phyloP scores from a whole-genome alignment of 306 rosid genomes.

The Bauhinia variegata region DNA sequence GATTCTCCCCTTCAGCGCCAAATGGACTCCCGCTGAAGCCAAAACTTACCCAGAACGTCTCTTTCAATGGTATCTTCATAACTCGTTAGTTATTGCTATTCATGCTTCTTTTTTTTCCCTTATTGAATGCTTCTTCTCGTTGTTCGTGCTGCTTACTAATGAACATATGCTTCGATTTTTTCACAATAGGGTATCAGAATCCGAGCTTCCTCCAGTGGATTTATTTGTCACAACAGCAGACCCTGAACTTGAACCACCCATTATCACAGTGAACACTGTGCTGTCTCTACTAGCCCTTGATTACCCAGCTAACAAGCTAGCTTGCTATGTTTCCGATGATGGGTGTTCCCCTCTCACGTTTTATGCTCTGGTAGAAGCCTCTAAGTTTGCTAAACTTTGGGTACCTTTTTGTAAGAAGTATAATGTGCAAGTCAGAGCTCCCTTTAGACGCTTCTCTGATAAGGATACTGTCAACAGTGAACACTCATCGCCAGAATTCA shows the following conservation, averaged over 20 bases:
- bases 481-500: constrained; percentile 32
- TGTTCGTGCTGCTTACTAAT: neutral
- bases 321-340: constrained; percentile 80
- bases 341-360: constrained; percentile 59
- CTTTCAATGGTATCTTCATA: constrained; percentile 35
- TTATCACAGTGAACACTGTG: constrained; percentile 65
- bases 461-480: neutral
- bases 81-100: constrained; percentile 5
- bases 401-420: constrained; percentile 65
- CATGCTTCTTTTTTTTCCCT: too few relatives aligned
- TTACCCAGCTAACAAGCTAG: constrained; percentile 66
- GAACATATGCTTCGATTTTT: neutral
- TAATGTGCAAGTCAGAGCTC: constrained; percentile 58
- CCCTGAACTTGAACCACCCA: constrained; percentile 58
- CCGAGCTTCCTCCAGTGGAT: constrained; percentile 63
- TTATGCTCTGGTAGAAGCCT: constrained; percentile 63
- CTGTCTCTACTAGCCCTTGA: constrained; percentile 69
- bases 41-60: constrained; percentile 53
- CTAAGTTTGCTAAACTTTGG: constrained; percentile 63
- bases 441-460: constrained; percentile 51
- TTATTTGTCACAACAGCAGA: constrained; percentile 78
- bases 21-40: constrained; percentile 55
- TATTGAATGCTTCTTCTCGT: too few relatives aligned
- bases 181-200: constrained; percentile 38
- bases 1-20: constrained; percentile 39